Base-by-base conservation (phyloP, 352 stramenopile genomes). In the Globisporangium iwayamae region DNA sequence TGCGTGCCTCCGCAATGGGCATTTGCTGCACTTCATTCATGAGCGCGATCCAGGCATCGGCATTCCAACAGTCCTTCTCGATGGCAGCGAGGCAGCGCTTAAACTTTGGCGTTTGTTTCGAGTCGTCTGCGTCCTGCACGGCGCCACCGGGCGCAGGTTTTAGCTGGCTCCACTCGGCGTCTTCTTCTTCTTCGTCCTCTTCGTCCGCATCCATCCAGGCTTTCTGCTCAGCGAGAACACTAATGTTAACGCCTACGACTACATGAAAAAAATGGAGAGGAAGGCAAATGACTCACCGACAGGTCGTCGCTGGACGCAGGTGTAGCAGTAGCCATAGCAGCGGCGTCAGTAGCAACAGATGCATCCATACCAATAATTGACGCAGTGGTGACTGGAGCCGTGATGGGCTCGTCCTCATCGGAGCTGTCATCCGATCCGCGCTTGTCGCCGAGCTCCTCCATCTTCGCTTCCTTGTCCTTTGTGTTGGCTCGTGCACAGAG, bases 401-500 rank as follows among this genome's bases (percentile, higher is more conserved):
- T 54, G 39, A 94, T 92, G 56, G 81, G 86, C 80, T 94, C 86
- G 73, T 93, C 84, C 68, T 94, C 86, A 59, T 94, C 86, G 20
- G 86, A 93, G 70, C 86, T 94, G 69, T 94, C 86, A 48, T 82
- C 79, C 47, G 63, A 63, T 60, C 76, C 73, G 72, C 69, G 69
- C 48, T 54, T 51, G 36, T 55, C 47, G 25, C 20, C 55, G 30
- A 57, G 56, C 48, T 22, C 45, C 7, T 39, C 20, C 32, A 51
- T 55, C 16, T 59, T 39, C 18, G 39, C n/a, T 53, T 53, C 13
- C 13, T 57, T 4, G 38, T 1, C 9, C 39, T 48, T 57, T 7
- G 22, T 36, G 55, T 61, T 61, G 38, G 41, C 41, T 61, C 39
- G 14, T 8, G 2, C 50, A 39, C 22, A 52, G 16, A 25, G 51